phyloP scores from a whole-genome alignment of 768 basidiomycete species.

The Leccinum incarnatum region DNA sequence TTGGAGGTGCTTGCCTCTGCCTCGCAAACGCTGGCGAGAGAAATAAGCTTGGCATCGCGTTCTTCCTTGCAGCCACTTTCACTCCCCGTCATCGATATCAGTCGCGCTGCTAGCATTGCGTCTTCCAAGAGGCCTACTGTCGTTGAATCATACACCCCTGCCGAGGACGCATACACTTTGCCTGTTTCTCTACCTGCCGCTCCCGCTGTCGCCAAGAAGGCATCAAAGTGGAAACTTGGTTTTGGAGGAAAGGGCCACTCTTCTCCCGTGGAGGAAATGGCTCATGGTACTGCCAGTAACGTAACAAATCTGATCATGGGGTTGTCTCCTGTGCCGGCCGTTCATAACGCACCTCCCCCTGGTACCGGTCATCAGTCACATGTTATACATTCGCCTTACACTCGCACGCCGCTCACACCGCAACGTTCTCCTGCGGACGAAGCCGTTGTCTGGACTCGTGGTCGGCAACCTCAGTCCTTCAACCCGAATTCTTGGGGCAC shows the following conservation, averaged over 20 bases:
- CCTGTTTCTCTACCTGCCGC: conserved; percentile 25
- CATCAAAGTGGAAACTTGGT: conserved; percentile 53
- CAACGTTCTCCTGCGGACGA: conserved; percentile 40
- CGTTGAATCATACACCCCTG: conserved; percentile 26
- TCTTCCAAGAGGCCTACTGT: conserved; percentile 40
- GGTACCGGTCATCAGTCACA: conserved; percentile 12
- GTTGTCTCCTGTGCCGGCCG: conserved; percentile 20
- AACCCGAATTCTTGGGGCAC: conserved; percentile 21
- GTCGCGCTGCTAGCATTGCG: conserved; percentile 21
- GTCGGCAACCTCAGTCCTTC: conserved; percentile 38
- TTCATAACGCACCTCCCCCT: conserved; percentile 3
- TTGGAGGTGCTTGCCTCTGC: conserved; percentile 73
- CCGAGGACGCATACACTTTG: conserved; percentile 20
- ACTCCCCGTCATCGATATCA: conserved; percentile 22
- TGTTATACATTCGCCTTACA: conserved; percentile 21
- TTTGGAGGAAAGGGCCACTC: conserved; percentile 65
- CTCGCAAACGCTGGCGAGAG: conserved; percentile 79
- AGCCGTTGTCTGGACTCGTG: conserved; percentile 47
- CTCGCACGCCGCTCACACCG: conserved; percentile 30
- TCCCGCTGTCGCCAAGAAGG: conserved; percentile 60
- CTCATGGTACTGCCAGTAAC: conserved; percentile 70
- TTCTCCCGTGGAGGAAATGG: conserved; percentile 34
- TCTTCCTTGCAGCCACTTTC: conserved; percentile 39
- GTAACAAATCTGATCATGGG: conserved; percentile 76
- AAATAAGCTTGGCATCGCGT: conserved; percentile 69